phyloP scores from a whole-genome alignment of 2,329 filamentous ascomycete species.

The Arthrinium phaeospermum region DNA sequence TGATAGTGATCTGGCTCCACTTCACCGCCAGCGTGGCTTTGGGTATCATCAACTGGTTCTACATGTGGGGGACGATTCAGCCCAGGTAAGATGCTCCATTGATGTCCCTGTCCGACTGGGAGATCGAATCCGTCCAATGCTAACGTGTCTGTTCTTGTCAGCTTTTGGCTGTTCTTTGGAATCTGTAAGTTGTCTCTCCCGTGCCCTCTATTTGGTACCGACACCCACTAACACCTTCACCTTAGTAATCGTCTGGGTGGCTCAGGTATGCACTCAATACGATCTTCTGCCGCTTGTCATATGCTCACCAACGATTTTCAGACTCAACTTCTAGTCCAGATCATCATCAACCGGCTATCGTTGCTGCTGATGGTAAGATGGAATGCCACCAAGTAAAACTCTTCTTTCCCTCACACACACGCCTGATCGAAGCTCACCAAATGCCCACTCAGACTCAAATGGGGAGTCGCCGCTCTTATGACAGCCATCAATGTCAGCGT shows the following conservation, averaged over 20 bases:
- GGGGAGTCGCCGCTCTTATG: constrained; percentile 45
- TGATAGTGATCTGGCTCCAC: constrained; percentile 41
- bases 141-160: background rate
- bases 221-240: background rate
- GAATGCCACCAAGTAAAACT: constrained; percentile 4
- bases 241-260: constrained; percentile 21
- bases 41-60: constrained; percentile 37
- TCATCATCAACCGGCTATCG: constrained; percentile 51
- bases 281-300: fast-evolving
- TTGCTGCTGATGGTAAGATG: constrained; percentile 44
- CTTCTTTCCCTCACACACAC: too few species aligned
- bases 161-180: constrained; percentile 22
- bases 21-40: constrained; percentile 34
- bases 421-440: background rate
- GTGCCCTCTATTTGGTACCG: background rate
- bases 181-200: constrained; percentile 2
- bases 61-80: constrained; percentile 33
- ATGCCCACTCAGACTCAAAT: constrained; percentile 44
- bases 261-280: constrained; percentile 26
- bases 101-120: background rate
- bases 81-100: constrained; percentile 32
- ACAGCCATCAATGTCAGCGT: constrained; percentile 50
- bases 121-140: background rate
- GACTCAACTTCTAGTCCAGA: constrained; percentile 51
- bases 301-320: background rate